Evolutionary conservation across 306 rosid genomes (phyloP).

Genomic region (Corylus heterophylla): DNA sequence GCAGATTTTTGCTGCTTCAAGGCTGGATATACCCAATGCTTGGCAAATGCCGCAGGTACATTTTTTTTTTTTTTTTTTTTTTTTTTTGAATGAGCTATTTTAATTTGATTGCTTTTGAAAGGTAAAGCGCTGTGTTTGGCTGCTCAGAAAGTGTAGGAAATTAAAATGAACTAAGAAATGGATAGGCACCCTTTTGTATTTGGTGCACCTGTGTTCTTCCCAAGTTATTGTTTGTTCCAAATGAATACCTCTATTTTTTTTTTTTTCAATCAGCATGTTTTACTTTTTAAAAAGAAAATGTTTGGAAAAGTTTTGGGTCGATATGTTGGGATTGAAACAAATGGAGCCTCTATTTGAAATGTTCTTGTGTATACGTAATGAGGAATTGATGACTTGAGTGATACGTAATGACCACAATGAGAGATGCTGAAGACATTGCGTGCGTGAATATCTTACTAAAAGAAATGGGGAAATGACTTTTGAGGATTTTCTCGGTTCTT

Average conservation of each 20-base stretch:
- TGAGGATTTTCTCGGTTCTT: too few relatives aligned
- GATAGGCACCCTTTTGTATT: background rate
- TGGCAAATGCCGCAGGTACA: constrained; percentile 99
- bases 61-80: background rate
- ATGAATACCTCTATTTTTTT: too few relatives aligned
- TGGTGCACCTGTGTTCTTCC: background rate
- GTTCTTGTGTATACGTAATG: background rate
- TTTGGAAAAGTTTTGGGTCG: background rate
- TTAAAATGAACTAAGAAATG: background rate
- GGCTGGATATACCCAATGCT: constrained; percentile 68
- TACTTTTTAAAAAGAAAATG: too few relatives aligned
- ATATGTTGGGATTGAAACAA: background rate
- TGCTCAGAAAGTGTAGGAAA: background rate
- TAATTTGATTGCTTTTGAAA: background rate
- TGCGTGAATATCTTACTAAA: background rate
- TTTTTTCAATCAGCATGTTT: background rate
- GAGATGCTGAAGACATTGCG: background rate
- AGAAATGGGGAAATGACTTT: background rate
- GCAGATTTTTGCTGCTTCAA: constrained; percentile 70
- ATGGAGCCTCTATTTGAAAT: background rate
- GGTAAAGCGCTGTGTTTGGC: background rate
- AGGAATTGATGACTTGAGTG: background rate
- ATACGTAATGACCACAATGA: background rate
- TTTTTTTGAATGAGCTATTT: background rate
- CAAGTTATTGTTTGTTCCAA: background rate